phyloP scores from a whole-genome alignment of 2,329 filamentous ascomycete genomes.

The Paramyrothecium roridum region DNA sequence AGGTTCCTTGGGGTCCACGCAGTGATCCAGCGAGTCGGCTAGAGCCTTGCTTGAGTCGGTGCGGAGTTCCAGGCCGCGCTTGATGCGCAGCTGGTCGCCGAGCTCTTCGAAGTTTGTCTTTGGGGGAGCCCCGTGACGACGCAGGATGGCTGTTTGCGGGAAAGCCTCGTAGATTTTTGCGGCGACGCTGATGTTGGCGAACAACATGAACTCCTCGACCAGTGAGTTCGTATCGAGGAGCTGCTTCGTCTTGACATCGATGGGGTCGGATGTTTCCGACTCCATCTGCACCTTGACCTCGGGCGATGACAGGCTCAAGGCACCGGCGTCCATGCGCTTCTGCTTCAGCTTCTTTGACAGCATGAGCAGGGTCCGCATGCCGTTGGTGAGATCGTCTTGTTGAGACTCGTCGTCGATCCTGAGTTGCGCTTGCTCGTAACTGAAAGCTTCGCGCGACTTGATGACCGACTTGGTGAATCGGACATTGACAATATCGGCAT shows the following conservation, averaged over 20 bases:
- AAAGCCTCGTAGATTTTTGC: constrained; percentile 87
- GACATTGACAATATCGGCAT: constrained; percentile 81
- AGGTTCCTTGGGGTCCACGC: constrained; percentile 74
- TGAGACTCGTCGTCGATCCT: constrained; percentile 88
- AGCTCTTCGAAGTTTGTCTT: constrained; percentile 97
- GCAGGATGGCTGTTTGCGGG: constrained; percentile 90
- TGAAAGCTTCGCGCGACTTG: constrained; percentile 92
- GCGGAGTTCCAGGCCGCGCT: constrained; percentile 74
- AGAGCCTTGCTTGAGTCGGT: constrained; percentile 89
- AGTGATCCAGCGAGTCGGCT: constrained; percentile 85
- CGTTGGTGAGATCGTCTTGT: constrained; percentile 82
- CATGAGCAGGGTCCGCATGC: constrained; percentile 82
- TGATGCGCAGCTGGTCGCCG: constrained; percentile 83
- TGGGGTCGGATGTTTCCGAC: constrained; percentile 91
- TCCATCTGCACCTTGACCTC: constrained; percentile 96
- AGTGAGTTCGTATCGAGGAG: constrained; percentile 94
- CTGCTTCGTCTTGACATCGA: constrained; percentile 94
- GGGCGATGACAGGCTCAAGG: constrained; percentile 92
- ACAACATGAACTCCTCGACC: constrained; percentile 98
- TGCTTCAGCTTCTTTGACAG: constrained; percentile 91
- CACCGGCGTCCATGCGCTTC: constrained; percentile 94
- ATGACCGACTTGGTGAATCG: constrained; percentile 98
- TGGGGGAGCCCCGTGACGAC: constrained; percentile 86
- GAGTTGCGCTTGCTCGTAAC: constrained; percentile 93
- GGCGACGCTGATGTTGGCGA: constrained; percentile 94